Base-by-base conservation (phyloP, 768 basidiomycete species). In the Crassisporium funariophilum region DNA sequence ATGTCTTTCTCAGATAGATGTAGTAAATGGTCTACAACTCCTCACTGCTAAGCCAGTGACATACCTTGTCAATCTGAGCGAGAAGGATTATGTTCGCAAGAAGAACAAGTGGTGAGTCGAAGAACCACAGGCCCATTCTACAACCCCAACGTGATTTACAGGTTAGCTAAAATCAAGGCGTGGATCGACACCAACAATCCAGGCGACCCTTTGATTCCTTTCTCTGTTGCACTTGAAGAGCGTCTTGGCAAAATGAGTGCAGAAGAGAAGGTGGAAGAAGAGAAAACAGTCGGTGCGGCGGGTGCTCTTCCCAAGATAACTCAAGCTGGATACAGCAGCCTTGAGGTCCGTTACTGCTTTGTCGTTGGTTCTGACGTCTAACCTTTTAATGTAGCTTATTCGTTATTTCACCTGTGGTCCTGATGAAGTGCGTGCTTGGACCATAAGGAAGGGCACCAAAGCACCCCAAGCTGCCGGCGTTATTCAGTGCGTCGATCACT, bases 151-250 rank as follows among this genome's bases (percentile, higher is more conserved):
- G 43, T 31, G 37, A 13, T 38, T 22, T 20, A 41, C 46, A 91
- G 88, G 91, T 71, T 98, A 23, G 81, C 94, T 15, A 97, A 95
- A 74, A 98, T 98, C 77, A 98, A 98, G 66, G 88, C 71, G 21
- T 99, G 97, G 97, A 95, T 99, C 61, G 95, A 98, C 71, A 79
- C 84, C 62, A 81, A 98, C 73, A 98, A 97, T 73, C 85, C 95
- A 2, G 97, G 97, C 41, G 97, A 99, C 59, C 82, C 84, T 13
- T 80, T 99, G 52, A 95, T 99, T 55, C 97, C 97, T 10, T 98
- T 98, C 76, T 95, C 92, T 21, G 97, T 99, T 43, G 82, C 95
- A 4, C 75, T 98, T 35, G 97, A 99, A 66, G 93, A 99, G 68
- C 86, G 95, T 31, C 75, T 99, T 7, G 82, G 80, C 10, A 52